Evolutionary conservation across 441 rosid species (phyloP).

Genomic region (Populus hybrid): DNA sequence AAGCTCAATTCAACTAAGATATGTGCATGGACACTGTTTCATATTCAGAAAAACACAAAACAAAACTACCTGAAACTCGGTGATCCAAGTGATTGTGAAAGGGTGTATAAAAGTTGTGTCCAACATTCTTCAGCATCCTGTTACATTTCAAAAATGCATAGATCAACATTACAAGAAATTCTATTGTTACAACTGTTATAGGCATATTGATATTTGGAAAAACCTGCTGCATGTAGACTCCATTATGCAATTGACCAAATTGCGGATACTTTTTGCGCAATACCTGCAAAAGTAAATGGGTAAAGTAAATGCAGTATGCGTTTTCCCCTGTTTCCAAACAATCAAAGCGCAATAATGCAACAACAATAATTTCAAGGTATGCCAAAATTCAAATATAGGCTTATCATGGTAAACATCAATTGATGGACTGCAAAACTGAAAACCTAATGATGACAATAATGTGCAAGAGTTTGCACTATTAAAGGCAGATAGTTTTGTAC

Average conservation of each 20-base stretch:
- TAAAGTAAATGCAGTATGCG: conserved; percentile 7
- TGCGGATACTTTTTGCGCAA: conserved; percentile 92
- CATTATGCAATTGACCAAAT: conserved; percentile 91
- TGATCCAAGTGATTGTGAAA: conserved; percentile 74
- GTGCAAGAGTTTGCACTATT: not conserved
- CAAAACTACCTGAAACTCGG: conserved; percentile 49
- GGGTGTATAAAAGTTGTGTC: conserved; percentile 85
- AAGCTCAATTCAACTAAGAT: not conserved
- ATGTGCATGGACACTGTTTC: not conserved
- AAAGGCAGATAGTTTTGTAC: not conserved
- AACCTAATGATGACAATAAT: not conserved
- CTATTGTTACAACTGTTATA: conserved; percentile 8
- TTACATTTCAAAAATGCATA: conserved; percentile 15
- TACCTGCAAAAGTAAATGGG: conserved; percentile 40
- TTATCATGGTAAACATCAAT: not conserved
- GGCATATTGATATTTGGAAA: conserved; percentile 10
- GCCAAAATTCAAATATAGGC: not conserved
- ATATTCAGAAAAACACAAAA: not conserved
- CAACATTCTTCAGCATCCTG: conserved; percentile 99
- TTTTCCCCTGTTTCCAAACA: not conserved
- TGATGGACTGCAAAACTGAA: not conserved
- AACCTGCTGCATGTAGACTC: conserved; percentile 98
- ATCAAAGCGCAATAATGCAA: not conserved
- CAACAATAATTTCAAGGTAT: not conserved
- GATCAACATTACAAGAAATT: conserved; percentile 18